Percentiles rank a stretch among this genome's conserved stretches.
Conservation (phyloP, 1,284 basidiomycete species). For the Ceratobasidium sp. region DNA sequence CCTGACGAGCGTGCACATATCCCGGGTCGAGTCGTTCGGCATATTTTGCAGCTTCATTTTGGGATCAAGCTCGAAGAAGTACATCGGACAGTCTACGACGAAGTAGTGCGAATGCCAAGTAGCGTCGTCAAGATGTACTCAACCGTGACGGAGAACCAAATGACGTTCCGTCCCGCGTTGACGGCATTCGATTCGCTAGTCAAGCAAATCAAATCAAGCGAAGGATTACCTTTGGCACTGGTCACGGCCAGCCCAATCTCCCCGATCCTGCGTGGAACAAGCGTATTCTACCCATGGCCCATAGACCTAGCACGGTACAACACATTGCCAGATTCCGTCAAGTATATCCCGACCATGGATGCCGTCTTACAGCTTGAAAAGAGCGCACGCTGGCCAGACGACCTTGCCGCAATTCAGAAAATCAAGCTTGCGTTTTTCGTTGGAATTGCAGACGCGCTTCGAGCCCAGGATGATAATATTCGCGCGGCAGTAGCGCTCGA, state of each 20-base stretch:
- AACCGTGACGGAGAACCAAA: conserved; percentile 17
- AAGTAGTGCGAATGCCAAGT: conserved; percentile 74
- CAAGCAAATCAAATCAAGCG: conserved; percentile 82
- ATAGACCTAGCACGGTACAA: conserved; percentile 60
- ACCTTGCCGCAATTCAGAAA: conserved; percentile 92
- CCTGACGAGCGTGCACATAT: conserved; percentile 85
- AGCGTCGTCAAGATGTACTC: conserved; percentile 41
- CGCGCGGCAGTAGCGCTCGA: conserved; percentile 71
- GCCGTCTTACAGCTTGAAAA: conserved; percentile 90
- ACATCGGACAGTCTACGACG: conserved; percentile 69
- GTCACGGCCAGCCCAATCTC: conserved; percentile 83
- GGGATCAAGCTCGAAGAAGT: conserved; percentile 68
- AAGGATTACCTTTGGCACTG: conserved; percentile 82
- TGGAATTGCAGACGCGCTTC: conserved; percentile 74
- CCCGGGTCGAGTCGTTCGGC: conserved; percentile 79
- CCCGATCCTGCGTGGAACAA: conserved; percentile 85
- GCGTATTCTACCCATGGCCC: conserved; percentile 79
- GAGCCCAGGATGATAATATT: conserved; percentile 59
- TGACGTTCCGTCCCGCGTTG: conserved; percentile 65
- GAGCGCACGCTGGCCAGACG: conserved; percentile 95
- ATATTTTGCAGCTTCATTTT: conserved; percentile 85
- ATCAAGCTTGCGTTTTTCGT: conserved; percentile 96
- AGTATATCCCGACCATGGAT: conserved; percentile 78
- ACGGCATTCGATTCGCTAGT: conserved; percentile 86
- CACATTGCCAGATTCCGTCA: conserved; percentile 64